Percentiles rank a stretch among this genome's conserved stretches.
Evolutionary conservation across 169 alveolate species (phyloP).

Genomic region (Plasmodium blacklocki): DNA sequence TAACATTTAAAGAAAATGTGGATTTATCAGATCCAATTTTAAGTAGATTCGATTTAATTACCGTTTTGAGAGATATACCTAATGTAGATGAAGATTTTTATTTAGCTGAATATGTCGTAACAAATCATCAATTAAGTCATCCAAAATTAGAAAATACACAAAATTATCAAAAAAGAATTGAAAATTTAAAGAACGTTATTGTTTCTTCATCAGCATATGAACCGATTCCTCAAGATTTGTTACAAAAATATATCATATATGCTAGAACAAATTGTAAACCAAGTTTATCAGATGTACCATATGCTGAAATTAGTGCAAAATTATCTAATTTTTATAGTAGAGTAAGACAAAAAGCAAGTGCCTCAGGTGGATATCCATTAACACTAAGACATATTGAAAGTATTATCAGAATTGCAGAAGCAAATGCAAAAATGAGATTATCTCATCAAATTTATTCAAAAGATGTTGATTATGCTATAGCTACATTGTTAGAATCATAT

Average conservation of each 20-base stretch:
- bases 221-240: constrained; percentile 93
- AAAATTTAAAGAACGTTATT: constrained; percentile 80
- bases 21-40: constrained; percentile 99
- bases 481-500: constrained; percentile 96
- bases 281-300: constrained; percentile 81
- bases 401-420: constrained; percentile 96
- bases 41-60: constrained; percentile 98
- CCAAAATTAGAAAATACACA: constrained; percentile 90
- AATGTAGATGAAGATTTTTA: constrained; percentile 94
- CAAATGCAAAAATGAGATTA: constrained; percentile 96
- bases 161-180: constrained; percentile 84
- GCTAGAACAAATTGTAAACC: constrained; percentile 95
- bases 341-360: constrained; percentile 94
- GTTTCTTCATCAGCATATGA: constrained; percentile 86
- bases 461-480: constrained; percentile 98
- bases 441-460: constrained; percentile 94
- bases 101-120: constrained; percentile 97
- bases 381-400: constrained; percentile 98
- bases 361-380: constrained; percentile 97
- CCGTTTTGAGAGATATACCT: constrained; percentile 98
- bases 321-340: constrained; percentile 93
- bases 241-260: constrained; percentile 96
- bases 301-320: constrained; percentile 85
- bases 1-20: constrained; percentile 98
- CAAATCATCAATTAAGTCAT: constrained; percentile 96